phyloP scores from a whole-genome alignment of 2,329 filamentous ascomycete species.

The Fusarium proliferatum region DNA sequence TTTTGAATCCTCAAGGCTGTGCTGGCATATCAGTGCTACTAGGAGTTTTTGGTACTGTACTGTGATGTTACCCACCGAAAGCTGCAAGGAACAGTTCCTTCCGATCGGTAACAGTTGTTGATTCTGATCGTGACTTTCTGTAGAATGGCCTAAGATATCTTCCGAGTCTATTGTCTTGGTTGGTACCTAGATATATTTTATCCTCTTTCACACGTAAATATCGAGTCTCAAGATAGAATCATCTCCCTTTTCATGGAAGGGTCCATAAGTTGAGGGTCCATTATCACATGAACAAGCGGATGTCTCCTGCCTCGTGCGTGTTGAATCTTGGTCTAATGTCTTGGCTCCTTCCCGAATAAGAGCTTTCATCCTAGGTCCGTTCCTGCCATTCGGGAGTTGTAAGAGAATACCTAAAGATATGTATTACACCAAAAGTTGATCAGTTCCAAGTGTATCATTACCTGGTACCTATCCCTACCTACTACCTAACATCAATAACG shows the following conservation, averaged over 20 bases:
- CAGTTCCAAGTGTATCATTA: neutral
- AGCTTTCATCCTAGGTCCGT: neutral
- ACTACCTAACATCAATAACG: slow-evolving; percentile 2
- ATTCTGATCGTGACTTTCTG: neutral
- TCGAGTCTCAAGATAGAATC: neutral
- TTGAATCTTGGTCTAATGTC: slow-evolving; percentile 1
- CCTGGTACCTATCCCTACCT: neutral
- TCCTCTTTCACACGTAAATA: slow-evolving; percentile 3
- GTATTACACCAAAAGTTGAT: slow-evolving; percentile 11
- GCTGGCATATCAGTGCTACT: neutral
- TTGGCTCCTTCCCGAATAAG: slow-evolving; percentile 36
- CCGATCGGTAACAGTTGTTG: neutral
- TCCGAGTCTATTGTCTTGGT: neutral
- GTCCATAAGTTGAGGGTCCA: slow-evolving; percentile 20
- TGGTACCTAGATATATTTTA: neutral
- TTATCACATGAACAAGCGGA: slow-evolving; percentile 38
- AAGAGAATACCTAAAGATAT: neutral
- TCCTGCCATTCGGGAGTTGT: slow-evolving; percentile 19
- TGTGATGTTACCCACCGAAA: slow-evolving; percentile 2
- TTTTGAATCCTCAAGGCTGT: neutral
- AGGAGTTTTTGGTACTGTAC: neutral
- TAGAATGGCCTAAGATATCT: neutral
- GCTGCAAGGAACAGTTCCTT: neutral
- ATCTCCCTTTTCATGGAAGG: slow-evolving; percentile 1
- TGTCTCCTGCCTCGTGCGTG: neutral